Evolutionary conservation across 1,139 yeast genomes (phyloP), one percentile per base, ranked within the genome.

Genomic region (Zygosaccharomyces pseudobailii): DNA sequence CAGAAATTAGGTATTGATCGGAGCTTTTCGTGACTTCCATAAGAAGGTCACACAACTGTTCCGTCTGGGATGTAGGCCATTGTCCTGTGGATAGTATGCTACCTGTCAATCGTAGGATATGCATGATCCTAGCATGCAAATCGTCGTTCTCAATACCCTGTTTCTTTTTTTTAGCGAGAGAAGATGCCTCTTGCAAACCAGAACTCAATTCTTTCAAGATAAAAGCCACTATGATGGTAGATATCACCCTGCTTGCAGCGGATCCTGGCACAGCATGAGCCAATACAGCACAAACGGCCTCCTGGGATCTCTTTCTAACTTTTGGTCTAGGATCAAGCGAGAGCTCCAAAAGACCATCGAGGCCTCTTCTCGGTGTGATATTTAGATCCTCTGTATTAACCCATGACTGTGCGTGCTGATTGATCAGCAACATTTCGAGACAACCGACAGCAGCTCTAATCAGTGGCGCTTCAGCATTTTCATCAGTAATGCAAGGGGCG

Each of bases 231-330:
- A 89, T 81, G 43, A 79, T 63, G 1, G 73, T 67, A 24, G 92
- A 75, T 8, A 88, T 95, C 37, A 87, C 84, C 64, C 90, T 97
- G 40, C 78, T 82, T 6, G 83, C 76, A 13, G 81, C 73, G 7
- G 96, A 94, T n/a, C 90, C 84, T 0, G 88, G 78, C 9, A 96
- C 96, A 13, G 94, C 90, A 55, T 76, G 75, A 4, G 70, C 54
- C 54, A 92, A 71, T 28, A 92, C 72, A 5, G 72, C 75, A 41
- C 75, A 69, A 20, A 92, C 75, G 2, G 97, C 87, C 50, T 92
- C 98, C 58, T 84, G 87, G 1, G 97, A 96, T 72, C 97, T 82
- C 78, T 87, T 88, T 67, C 99, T 81, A 9, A 94, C 95, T 62
- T 94, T 94, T 30, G 99, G 98, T 65, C 98, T 79, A 38, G 87